Conservation (phyloP, 176 grass and related monocot species). For the Oryza australiensis region DNA sequence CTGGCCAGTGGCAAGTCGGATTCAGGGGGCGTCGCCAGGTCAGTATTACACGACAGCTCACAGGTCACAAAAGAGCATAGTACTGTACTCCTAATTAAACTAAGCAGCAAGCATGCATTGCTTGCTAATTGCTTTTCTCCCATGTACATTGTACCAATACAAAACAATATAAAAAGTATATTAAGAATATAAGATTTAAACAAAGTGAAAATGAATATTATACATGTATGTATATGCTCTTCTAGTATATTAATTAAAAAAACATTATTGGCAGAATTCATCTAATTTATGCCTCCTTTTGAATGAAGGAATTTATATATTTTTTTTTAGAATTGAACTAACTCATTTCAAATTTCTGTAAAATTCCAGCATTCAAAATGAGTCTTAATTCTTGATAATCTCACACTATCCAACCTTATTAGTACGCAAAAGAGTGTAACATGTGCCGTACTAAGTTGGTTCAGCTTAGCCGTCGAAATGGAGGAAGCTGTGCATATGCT, state of each 20-base stretch:
- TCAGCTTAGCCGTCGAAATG: constrained; percentile 26
- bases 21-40: constrained; percentile 53
- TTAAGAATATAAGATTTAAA: neutral
- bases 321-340: too few species aligned
- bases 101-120: neutral
- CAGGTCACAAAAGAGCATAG: neutral
- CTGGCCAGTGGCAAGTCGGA: constrained; percentile 59
- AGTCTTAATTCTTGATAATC: neutral
- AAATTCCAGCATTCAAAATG: too few species aligned
- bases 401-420: neutral
- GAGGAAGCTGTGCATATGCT: constrained; percentile 3
- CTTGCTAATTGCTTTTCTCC: neutral
- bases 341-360: too few species aligned
- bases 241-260: neutral
- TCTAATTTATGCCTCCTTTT: too few species aligned
- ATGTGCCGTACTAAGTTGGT: neutral
- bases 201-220: neutral
- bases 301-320: too few species aligned
- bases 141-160: neutral
- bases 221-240: neutral
- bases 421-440: neutral
- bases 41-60: constrained; percentile 37
- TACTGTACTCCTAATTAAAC: neutral
- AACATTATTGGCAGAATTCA: too few species aligned
- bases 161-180: neutral